These are phyloP conservation scores for Scheffersomyces parashehatae DNA, from an alignment of 1,139 yeast genomes.

Conservation along the genomic window DNA sequence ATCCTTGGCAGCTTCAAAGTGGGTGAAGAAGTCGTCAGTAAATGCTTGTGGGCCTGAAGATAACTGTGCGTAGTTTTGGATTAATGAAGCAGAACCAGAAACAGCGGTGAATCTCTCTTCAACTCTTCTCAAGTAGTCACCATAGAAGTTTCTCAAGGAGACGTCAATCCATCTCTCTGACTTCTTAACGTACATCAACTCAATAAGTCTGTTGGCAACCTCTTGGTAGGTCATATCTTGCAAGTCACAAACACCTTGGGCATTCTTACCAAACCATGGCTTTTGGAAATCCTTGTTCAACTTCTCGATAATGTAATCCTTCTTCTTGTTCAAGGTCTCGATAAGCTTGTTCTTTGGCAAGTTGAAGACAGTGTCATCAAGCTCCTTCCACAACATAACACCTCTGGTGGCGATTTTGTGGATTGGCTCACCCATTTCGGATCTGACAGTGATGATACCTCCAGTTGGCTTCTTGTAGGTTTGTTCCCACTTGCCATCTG, in stretches of 20 bases:
- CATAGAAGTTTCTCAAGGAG: constrained; percentile 83
- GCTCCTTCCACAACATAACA: constrained; percentile 93
- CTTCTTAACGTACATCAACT: constrained; percentile 81
- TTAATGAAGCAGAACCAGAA: constrained; percentile 56
- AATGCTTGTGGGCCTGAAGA: constrained; percentile 60
- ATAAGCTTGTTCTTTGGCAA: constrained; percentile 88
- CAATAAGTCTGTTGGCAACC: constrained; percentile 84
- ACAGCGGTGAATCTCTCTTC: constrained; percentile 88
- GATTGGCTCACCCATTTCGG: constrained; percentile 99
- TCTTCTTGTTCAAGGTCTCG: constrained; percentile 80
- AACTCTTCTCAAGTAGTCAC: constrained; percentile 85
- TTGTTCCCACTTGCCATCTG: constrained; percentile 86
- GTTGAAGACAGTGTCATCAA: constrained; percentile 89
- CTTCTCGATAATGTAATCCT: constrained; percentile 77
- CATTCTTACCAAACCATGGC: constrained; percentile 90
- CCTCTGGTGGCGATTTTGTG: constrained; percentile 99
- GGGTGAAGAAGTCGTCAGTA: constrained; percentile 58
- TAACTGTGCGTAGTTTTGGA: constrained; percentile 73
- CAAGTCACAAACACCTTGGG: constrained; percentile 81
- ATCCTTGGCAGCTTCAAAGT: constrained; percentile 70
- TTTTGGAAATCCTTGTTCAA: constrained; percentile 95
- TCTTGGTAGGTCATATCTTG: constrained; percentile 96
- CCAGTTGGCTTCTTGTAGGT: constrained; percentile 96
- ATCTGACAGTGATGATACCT: constrained; percentile 92
- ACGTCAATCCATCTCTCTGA: constrained; percentile 86